phyloP scores from a whole-genome alignment of 345 rosid genomes.

The Hypericum perforatum region DNA sequence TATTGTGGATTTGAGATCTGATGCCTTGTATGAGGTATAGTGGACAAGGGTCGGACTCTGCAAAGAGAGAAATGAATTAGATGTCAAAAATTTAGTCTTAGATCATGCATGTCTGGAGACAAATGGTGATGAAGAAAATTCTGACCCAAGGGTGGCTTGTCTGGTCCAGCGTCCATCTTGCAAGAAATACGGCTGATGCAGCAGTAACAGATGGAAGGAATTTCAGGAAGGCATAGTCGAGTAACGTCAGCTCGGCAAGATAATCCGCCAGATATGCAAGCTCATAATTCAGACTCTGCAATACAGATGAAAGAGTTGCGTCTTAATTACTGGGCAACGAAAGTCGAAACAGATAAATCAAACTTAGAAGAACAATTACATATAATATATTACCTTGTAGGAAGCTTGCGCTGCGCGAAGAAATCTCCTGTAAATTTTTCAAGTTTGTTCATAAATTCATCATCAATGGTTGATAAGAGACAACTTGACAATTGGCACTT shows the following conservation, averaged over 20 bases:
- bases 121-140: constrained; percentile 12
- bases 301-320: constrained; percentile 44
- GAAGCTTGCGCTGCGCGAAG: constrained; percentile 81
- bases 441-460: constrained; percentile 5
- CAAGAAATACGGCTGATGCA: constrained; percentile 88
- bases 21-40: constrained; percentile 57
- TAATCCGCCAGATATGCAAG: constrained; percentile 70
- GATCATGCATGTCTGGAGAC: neutral
- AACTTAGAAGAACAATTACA: constrained; percentile 8
- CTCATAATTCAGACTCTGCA: constrained; percentile 68
- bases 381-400: constrained; percentile 39
- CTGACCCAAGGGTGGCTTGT: constrained; percentile 83
- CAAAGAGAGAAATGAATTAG: constrained; percentile 1
- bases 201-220: constrained; percentile 74
- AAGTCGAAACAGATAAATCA: constrained; percentile 14
- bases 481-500: neutral
- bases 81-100: constrained; percentile 4
- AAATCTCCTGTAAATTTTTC: constrained; percentile 54
- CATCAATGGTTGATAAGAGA: constrained; percentile 6
- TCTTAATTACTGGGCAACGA: constrained; percentile 13
- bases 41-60: constrained; percentile 79
- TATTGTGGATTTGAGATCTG: constrained; percentile 44
- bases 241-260: constrained; percentile 67
- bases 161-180: constrained; percentile 83
- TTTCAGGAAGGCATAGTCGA: constrained; percentile 50